phyloP scores from a whole-genome alignment of 352 stramenopile genomes.

The Aphanomyces stellatus region DNA sequence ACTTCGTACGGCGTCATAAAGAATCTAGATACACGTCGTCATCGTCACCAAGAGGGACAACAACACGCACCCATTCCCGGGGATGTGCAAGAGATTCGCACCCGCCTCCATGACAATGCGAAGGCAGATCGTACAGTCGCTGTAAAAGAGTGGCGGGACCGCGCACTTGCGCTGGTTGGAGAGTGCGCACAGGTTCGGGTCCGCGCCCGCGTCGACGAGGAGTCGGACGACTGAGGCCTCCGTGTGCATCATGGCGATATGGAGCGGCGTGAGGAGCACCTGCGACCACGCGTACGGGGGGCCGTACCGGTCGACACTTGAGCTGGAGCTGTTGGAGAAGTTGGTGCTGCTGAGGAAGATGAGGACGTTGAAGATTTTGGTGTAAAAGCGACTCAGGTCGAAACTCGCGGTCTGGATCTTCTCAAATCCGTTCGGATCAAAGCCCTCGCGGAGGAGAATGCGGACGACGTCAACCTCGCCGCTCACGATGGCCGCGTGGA shows the following conservation, averaged over 20 bases:
- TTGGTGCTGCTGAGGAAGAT: slow-evolving; percentile 44
- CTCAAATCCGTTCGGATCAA: slow-evolving; percentile 61
- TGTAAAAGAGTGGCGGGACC: slow-evolving; percentile 64
- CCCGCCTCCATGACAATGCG: slow-evolving; percentile 55
- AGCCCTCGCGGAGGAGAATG: slow-evolving; percentile 48
- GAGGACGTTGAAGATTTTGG: slow-evolving; percentile 49
- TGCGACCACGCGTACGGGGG: background rate
- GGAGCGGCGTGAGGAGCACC: slow-evolving; percentile 60
- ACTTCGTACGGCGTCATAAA: slow-evolving; percentile 67
- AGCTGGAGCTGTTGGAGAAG: slow-evolving; percentile 21
- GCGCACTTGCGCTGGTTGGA: slow-evolving; percentile 50
- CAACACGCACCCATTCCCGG: slow-evolving; percentile 30
- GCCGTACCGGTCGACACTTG: background rate
- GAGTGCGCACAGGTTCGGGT: slow-evolving; percentile 41
- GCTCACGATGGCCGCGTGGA: slow-evolving; percentile 68
- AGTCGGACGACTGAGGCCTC: slow-evolving; percentile 57
- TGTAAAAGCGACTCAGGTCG: slow-evolving; percentile 52
- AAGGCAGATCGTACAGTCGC: slow-evolving; percentile 56
- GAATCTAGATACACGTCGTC: background rate
- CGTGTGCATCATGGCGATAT: slow-evolving; percentile 60
- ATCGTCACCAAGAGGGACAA: background rate
- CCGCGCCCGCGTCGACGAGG: slow-evolving; percentile 47
- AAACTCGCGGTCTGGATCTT: slow-evolving; percentile 68
- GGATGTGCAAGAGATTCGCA: slow-evolving; percentile 54
- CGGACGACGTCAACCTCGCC: slow-evolving; percentile 55